Evolutionary conservation across 1,284 basidiomycete genomes (phyloP), one percentile per base, ranked within the genome.

Genomic region (Melampsora allii-populina): DNA sequence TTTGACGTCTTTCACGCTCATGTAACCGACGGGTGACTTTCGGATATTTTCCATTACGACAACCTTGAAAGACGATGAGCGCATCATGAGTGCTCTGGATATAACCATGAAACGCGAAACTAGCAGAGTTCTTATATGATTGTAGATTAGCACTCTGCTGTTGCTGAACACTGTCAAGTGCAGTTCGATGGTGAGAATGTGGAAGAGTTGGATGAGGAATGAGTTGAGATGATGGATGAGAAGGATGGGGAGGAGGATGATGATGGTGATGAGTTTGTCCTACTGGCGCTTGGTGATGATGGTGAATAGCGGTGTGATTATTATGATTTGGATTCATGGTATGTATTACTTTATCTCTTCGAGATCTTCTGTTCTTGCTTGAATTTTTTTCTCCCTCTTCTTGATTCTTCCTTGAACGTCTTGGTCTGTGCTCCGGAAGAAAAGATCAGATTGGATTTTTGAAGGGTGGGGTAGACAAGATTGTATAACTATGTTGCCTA

Each of bases 61-160:
- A 93, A 3, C 93, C 94, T 80, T 98, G 94, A 79, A 98, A 91
- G 79, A 98, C 91, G 80, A 98, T 88, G 29, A 98, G 86, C 6
- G 94, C 94, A 83, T 98, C 94, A 78, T 91, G 90, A 0, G 94
- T 98, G 2, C 91, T 93, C 81, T 94, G 91, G 83, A 97, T 94
- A 87, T 90, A 95, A 42, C 78, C 80, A n/a, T 75, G 65, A 33
- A 79, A 79, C 14, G 79, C 78, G 14, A 76, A 75, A 5, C 77
- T 76, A 2, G 69, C 69, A 2, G 69, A 64, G 21, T 46, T 59
- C 50, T 73, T 73, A 53, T 73, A 73, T n/a, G 63, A 48, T 19
- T 71, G 60, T 27, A 71, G 36, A 58, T 71, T 71, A 2, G 68
- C 27, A 39, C 60, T 27, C 29, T 68, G 58, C 24, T 71, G 68